A percentile compares a stretch with the other conserved stretches of the same genome.
phyloP scores from a whole-genome alignment of 139 green algal genomes.

The Tetradesmus lagerheimii region DNA sequence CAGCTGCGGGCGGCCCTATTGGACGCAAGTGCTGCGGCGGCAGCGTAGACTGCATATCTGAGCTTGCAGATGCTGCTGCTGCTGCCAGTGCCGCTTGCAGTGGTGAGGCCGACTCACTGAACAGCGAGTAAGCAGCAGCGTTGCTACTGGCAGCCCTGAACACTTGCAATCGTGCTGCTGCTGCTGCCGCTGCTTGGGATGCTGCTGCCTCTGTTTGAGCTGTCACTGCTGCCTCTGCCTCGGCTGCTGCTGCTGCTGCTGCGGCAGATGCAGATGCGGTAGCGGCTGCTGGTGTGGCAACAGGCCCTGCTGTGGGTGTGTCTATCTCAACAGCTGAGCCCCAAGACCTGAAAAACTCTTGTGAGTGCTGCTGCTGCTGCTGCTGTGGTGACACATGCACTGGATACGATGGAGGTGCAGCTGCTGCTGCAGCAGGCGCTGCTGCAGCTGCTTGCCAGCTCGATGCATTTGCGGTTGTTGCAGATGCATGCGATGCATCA shows the following conservation, averaged over 20 bases:
- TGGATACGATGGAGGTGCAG: not conserved
- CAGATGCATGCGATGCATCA: not conserved
- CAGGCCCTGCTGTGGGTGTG: not conserved
- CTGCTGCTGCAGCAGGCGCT: constrained; percentile 1
- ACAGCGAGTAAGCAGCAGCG: not conserved
- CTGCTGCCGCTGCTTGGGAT: constrained; percentile 8
- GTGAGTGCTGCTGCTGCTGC: not conserved
- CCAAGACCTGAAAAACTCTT: not conserved
- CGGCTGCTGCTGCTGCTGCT: constrained; percentile 4
- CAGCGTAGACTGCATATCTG: not conserved
- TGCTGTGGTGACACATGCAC: not conserved
- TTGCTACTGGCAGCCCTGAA: not conserved
- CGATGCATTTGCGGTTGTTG: not conserved
- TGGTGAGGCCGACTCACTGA: not conserved
- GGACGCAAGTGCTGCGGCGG: not conserved
- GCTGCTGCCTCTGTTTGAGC: not conserved
- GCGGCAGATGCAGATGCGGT: not conserved
- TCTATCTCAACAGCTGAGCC: not conserved
- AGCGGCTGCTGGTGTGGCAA: not conserved
- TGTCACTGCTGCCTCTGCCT: not conserved
- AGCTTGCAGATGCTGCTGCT: not conserved
- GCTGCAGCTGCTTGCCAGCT: not conserved
- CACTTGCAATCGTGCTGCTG: not conserved
- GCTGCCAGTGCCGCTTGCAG: not conserved
- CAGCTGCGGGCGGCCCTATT: not conserved